These are phyloP conservation scores for Yarrowia sp. DNA, from an alignment of 805 yeast species.

Conservation along the genomic window DNA sequence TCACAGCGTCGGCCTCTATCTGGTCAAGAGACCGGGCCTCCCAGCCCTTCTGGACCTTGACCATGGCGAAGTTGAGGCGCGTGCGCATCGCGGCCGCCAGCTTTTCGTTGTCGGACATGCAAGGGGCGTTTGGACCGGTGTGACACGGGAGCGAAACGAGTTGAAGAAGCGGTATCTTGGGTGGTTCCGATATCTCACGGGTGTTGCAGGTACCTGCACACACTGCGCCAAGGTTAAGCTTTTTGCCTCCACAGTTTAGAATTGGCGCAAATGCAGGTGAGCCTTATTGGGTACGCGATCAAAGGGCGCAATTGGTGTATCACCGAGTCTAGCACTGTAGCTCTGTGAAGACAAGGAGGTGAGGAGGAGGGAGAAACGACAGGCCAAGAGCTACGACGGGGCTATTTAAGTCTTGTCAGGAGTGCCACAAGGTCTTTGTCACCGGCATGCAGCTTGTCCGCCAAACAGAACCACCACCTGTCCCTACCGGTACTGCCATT, in stretches of 20 bases:
- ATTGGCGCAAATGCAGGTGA: constrained; percentile 34
- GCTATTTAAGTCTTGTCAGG: no score
- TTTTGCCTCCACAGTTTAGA: constrained; percentile 35
- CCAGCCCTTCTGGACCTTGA: constrained; percentile 38
- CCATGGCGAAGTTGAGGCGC: constrained; percentile 36
- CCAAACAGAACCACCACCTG: no score
- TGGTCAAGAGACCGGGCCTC: constrained; percentile 30
- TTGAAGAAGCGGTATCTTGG: no score
- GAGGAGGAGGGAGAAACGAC: no score
- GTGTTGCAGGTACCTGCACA: not conserved
- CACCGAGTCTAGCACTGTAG: no score
- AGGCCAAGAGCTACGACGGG: no score
- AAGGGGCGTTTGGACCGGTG: no score
- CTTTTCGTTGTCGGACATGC: constrained; percentile 36
- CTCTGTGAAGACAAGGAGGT: no score
- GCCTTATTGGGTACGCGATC: constrained; percentile 33
- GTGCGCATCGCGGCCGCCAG: constrained; percentile 37
- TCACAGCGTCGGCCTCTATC: not conserved
- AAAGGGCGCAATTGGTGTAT: constrained; percentile 4
- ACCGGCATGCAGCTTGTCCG: no score
- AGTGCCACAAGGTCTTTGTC: no score
- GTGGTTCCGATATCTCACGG: constrained; percentile 4
- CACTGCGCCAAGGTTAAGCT: constrained; percentile 4
- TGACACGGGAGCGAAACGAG: no score
- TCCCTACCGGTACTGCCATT: no score